Base-by-base conservation (phyloP, 1,139 yeast genomes). In the Pichia sp. region DNA sequence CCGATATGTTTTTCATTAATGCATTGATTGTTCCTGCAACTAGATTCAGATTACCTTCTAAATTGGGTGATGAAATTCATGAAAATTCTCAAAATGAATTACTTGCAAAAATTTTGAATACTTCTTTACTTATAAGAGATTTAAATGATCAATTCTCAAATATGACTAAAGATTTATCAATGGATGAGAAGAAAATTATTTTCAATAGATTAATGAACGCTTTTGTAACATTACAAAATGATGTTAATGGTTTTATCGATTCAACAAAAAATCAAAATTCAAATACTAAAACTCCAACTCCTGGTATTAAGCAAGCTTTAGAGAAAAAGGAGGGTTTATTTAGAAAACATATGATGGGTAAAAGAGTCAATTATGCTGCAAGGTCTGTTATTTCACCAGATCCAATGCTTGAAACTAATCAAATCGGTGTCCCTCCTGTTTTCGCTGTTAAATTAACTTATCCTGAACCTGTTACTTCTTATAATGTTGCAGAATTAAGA, bases 321-420 rank as follows among this genome's bases (percentile, higher is more conserved):
- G 99, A 93, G 67, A 91, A 93, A 80, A 93, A 93, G 63, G 98
- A 93, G 67, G 99, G 99, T 62, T 72, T 91, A 53, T 91, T 91
- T 71, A 80, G 99, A 71, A 91, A 89, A 63, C 96, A 93, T 59
- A 91, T 93, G 98, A 93, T 93, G 98, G 99, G 99, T 63, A 93
- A 93, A 72, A 86, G 99, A 70, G 99, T 93, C 46, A 93, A 93
- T 62, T 89, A 84, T 58, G 97, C 98, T 46, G 98, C 98, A 39
- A 85, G 99, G 64, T 89, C 98, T 12, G 99, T 93, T 55, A 93
- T 93, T 66, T 89, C 98, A 6, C 98, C 98, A 4, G 99, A 93
- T 68, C 99, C 99, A 44, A 91, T 84, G 68, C 74, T 93, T 56
- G 98, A 91, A 67, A 91, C 98, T 15, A 85, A 89, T 60, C 96